Base-by-base conservation (phyloP, 768 basidiomycete species). In the Polyporus arcularius region DNA sequence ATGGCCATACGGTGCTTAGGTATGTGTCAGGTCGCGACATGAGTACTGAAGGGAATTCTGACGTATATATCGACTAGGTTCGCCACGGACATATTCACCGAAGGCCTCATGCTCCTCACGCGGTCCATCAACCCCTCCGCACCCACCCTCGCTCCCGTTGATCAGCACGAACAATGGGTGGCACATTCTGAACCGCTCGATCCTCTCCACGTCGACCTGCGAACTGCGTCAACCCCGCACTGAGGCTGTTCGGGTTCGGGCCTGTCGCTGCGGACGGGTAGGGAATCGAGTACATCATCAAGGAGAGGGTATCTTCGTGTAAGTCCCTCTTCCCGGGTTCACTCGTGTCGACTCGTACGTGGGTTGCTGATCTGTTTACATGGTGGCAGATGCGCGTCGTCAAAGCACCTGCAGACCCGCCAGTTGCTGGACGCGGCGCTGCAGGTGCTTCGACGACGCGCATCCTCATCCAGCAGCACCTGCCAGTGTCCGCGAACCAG, bases 261-360 rank as follows among this genome's bases (percentile, higher is more conserved):
- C 94, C 96, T 3, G 94, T 96, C 59, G 91, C 94, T 2, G 90
- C 91, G 18, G 94, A 97, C 65, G 96, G 96, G 1, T 96, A 94
- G 69, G 96, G 96, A 4, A 89, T 98, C 62, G 96, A 96, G 18
- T 99, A 98, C 71, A 99, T 99, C 73, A 98, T 99, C 80, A 98
- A 98, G 75, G 95, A 97, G 89, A 96, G 62, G 89, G 88, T 2
- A 83, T 96, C 53, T 92, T 90, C 15, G 79, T 97, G 89, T 92
- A 74, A 26, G 87, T 21, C 43, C 16, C n/a, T 47, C 46, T 48
- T 26, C 61, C 43, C 26, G 53, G 55, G 21, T 9, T 18, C 16
- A 14, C 41, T 54, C 15, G 35, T 11, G n/a, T 1, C 11, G 31
- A 21, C 14, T 26, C 21, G 21, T 26, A 26, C 21, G 31, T 48